Conservation (phyloP, 495 filamentous ascomycete species). For the Ramalina intermedia region DNA sequence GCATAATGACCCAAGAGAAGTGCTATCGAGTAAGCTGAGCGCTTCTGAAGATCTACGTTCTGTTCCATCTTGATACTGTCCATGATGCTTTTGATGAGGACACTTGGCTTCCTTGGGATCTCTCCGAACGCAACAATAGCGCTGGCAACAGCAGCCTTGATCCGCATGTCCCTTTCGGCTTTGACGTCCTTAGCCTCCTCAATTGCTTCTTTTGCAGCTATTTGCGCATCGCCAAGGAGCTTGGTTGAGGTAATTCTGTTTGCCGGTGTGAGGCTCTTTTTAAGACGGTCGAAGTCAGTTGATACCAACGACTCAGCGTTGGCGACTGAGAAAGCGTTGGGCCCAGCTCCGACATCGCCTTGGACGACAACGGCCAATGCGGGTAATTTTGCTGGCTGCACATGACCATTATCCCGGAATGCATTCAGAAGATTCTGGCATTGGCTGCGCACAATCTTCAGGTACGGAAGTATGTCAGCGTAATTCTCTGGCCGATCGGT, state of each 20-base stretch:
- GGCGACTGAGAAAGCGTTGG: constrained; percentile 73
- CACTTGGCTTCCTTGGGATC: constrained; percentile 78
- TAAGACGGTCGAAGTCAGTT: constrained; percentile 72
- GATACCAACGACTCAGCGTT: constrained; percentile 76
- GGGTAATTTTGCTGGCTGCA: constrained; percentile 57
- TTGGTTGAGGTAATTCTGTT: constrained; percentile 68
- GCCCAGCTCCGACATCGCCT: constrained; percentile 78
- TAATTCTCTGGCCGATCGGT: constrained; percentile 67
- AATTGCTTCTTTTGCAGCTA: constrained; percentile 53
- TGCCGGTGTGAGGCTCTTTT: constrained; percentile 67
- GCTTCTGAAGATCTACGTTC: constrained; percentile 74
- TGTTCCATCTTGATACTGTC: constrained; percentile 95
- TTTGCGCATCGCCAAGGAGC: constrained; percentile 57
- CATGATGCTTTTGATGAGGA: constrained; percentile 91
- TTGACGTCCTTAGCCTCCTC: constrained; percentile 65
- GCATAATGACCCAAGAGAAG: constrained; percentile 77
- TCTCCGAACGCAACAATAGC: constrained; percentile 75
- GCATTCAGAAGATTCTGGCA: constrained; percentile 78
- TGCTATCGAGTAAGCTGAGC: constrained; percentile 72
- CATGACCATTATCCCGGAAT: constrained; percentile 75
- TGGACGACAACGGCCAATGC: constrained; percentile 77
- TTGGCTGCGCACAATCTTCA: constrained; percentile 76
- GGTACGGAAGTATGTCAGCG: constrained; percentile 72
- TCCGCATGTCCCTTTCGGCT: constrained; percentile 69
- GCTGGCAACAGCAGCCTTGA: constrained; percentile 72